Conservation (phyloP, 345 rosid species). For the Psidium guajava region DNA sequence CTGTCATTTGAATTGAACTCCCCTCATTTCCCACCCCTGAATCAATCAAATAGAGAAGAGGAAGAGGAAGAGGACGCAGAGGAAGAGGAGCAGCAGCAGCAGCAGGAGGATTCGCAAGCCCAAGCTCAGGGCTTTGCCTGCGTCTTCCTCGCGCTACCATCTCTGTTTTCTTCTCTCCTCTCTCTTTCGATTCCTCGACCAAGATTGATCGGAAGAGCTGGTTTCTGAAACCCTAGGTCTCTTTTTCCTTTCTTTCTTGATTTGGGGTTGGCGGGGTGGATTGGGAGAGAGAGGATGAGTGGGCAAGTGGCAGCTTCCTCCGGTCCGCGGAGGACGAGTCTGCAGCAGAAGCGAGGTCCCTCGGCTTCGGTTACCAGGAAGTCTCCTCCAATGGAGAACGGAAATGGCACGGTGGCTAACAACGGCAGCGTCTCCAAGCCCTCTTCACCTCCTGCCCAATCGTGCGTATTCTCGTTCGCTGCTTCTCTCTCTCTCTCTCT, state of each 20-base stretch:
- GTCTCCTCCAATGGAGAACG: slow-evolving; percentile 35
- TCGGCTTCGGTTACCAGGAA: slow-evolving; percentile 37
- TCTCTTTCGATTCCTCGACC: neutral
- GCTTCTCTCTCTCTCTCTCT: neutral
- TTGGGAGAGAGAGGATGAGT: slow-evolving; percentile 29
- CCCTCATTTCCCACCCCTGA: slow-evolving; percentile 2
- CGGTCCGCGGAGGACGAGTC: slow-evolving; percentile 33
- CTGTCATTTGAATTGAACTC: slow-evolving; percentile 2
- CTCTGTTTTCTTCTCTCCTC: neutral
- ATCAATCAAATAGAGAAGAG: neutral
- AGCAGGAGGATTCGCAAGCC: neutral
- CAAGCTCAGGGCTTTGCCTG: neutral
- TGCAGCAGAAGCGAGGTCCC: slow-evolving; percentile 36
- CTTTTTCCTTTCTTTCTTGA: neutral
- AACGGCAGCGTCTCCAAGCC: slow-evolving; percentile 47
- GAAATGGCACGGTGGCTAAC: slow-evolving; percentile 15
- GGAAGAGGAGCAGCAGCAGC: neutral
- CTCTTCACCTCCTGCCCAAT: slow-evolving; percentile 52
- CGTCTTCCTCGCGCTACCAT: neutral
- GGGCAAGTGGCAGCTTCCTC: slow-evolving; percentile 43
- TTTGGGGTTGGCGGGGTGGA: neutral
- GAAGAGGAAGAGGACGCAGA: neutral
- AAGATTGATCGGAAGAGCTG: neutral
- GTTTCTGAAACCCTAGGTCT: neutral
- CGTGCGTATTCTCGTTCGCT: slow-evolving; percentile 7